Percentiles rank a stretch among this genome's conserved stretches.
Conservation (phyloP, 129 eudicot genomes). For the Pseudognaphalium luteoalbum region DNA sequence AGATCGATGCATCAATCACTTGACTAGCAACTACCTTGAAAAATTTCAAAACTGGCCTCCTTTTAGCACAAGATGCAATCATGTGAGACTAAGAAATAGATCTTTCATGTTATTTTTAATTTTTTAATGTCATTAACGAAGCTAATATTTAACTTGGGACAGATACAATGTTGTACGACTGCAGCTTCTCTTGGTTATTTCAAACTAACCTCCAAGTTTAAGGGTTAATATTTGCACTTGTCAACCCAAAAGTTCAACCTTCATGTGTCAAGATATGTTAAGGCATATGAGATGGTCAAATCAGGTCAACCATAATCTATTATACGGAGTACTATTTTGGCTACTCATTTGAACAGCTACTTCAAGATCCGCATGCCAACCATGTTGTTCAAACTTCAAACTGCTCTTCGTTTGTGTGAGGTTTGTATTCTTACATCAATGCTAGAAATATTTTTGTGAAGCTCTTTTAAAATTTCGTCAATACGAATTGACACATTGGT, state of each 20-base stretch:
- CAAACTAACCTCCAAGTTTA: background rate
- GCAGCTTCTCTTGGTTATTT: conserved; percentile 55
- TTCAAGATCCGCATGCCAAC: background rate
- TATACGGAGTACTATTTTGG: conserved; percentile 61
- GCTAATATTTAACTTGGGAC: no score
- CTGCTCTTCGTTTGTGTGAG: background rate
- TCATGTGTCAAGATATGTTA: conserved; percentile 56
- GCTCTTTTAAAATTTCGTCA: no score
- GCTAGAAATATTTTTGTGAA: no score
- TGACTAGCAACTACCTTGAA: conserved; percentile 53
- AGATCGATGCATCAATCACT: conserved; percentile 70
- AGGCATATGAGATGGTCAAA: conserved; percentile 38
- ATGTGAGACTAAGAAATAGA: conserved; percentile 3
- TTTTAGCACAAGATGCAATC: background rate
- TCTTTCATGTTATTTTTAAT: no score
- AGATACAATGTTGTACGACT: conserved; percentile 70
- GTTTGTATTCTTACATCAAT: background rate
- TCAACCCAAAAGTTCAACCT: conserved; percentile 11
- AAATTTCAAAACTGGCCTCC: background rate
- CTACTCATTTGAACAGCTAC: conserved; percentile 26
- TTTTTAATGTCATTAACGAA: no score
- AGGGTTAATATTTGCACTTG: conserved; percentile 8
- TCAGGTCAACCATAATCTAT: conserved; percentile 42
- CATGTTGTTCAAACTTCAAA: background rate
- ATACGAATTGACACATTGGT: no score